Conservation (phyloP, 1,139 yeast genomes). For the Yamadazyma taylorii region DNA sequence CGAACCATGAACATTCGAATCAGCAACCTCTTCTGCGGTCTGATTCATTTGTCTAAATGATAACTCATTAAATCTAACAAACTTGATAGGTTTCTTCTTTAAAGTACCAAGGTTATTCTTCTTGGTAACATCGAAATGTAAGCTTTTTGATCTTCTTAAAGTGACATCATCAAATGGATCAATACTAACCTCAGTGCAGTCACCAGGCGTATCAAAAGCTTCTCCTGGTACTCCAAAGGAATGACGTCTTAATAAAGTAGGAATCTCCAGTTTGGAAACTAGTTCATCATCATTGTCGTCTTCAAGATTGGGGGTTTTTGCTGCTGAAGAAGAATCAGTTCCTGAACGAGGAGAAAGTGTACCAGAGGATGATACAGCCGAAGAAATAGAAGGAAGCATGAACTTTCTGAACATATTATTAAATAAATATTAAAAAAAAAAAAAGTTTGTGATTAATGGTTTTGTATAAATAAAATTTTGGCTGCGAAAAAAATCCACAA, state of each 20-base stretch:
- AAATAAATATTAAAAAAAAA: too few relatives aligned
- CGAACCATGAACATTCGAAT: not conserved
- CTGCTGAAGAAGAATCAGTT: not conserved
- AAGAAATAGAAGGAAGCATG: constrained; percentile 2
- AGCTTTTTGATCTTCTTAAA: constrained; percentile 10
- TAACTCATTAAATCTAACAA: constrained; percentile 10
- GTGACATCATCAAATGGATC: constrained; percentile 15
- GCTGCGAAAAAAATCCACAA: constrained; percentile 8
- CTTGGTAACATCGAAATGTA: constrained; percentile 7
- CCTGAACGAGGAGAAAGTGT: not conserved
- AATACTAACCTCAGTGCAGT: constrained; percentile 13
- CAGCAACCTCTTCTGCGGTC: too few relatives aligned
- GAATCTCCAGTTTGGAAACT: constrained; percentile 7
- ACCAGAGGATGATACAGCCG: not conserved
- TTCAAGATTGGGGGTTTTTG: too few relatives aligned
- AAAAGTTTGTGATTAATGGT: too few relatives aligned
- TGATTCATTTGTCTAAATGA: too few relatives aligned
- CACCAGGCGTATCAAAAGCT: not conserved
- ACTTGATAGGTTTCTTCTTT: constrained; percentile 8
- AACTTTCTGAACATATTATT: constrained; percentile 4
- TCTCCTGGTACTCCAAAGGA: constrained; percentile 1
- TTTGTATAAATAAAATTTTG: not conserved
- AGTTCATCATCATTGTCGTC: constrained; percentile 4
- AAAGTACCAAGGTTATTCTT: constrained; percentile 4
- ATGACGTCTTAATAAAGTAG: constrained; percentile 4